Conservation (phyloP, 306 rosid genomes). For the Sicyos edulis region DNA sequence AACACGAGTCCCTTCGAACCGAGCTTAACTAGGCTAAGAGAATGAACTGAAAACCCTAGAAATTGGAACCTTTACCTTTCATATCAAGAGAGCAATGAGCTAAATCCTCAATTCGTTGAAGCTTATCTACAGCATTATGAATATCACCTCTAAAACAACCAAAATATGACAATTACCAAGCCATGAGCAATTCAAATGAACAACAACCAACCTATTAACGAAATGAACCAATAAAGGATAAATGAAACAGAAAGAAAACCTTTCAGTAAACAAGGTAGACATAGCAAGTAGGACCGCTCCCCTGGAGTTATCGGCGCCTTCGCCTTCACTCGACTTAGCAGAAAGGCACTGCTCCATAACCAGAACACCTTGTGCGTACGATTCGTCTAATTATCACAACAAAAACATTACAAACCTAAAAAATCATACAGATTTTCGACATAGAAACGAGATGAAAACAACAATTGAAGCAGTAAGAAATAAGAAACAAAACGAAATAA, state of each 20-base stretch:
- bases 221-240: neutral
- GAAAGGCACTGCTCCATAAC: conserved; percentile 74
- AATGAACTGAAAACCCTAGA: neutral
- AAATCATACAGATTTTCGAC: neutral
- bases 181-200: neutral
- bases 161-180: neutral
- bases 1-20: neutral
- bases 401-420: conserved; percentile 2
- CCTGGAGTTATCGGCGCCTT: conserved; percentile 45
- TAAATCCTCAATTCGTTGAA: conserved; percentile 48
- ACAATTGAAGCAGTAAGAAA: neutral
- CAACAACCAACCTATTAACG: neutral
- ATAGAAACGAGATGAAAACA: neutral
- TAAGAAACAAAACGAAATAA: neutral
- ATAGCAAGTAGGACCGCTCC: conserved; percentile 67
- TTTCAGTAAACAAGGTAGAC: conserved; percentile 69
- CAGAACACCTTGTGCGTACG: conserved; percentile 53
- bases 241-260: conserved; percentile 32
- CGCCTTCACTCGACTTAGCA: conserved; percentile 44
- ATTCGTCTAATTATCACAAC: conserved; percentile 46
- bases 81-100: conserved; percentile 50
- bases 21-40: conserved; percentile 5
- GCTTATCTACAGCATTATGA: conserved; percentile 62
- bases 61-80: conserved; percentile 40
- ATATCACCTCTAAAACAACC: conserved; percentile 44